Conservation (phyloP, 495 filamentous ascomycete genomes). For the Clohesyomyces aquaticus region DNA sequence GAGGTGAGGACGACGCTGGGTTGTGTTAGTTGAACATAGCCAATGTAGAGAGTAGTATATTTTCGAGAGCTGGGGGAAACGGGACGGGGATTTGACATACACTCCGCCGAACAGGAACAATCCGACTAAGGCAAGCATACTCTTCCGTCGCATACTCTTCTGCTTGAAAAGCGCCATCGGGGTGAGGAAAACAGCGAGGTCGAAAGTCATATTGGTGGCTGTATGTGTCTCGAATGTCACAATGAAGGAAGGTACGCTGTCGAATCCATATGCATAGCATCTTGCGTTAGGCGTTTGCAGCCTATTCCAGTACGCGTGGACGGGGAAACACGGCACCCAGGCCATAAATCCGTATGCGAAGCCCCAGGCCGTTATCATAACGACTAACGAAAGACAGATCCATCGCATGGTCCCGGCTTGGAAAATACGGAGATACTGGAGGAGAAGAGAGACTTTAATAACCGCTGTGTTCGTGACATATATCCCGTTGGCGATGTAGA, state of each 20-base stretch:
- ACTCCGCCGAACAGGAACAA: conserved; percentile 28
- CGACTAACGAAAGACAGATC: conserved; percentile 17
- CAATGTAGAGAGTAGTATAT: too few species aligned
- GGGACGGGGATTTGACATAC: conserved; percentile 17
- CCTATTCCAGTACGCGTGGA: conserved; percentile 19
- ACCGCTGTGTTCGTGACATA: conserved; percentile 23
- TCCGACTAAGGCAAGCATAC: conserved; percentile 16
- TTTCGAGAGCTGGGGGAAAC: too few species aligned
- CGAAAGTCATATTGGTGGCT: conserved; percentile 29
- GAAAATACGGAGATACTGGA: conserved; percentile 37
- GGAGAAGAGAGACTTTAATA: conserved; percentile 36
- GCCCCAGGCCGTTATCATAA: conserved; percentile 31
- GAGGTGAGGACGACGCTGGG: conserved; percentile 24
- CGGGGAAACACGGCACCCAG: conserved; percentile 29
- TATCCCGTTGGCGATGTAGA: conserved; percentile 21
- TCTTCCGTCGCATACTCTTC: conserved; percentile 20
- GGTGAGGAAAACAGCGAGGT: conserved; percentile 23
- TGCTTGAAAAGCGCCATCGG: conserved; percentile 27
- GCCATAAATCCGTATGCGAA: conserved; percentile 24
- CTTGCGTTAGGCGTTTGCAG: neutral
- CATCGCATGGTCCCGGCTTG: conserved; percentile 27
- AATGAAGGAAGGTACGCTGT: conserved; percentile 4
- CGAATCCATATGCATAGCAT: conserved; percentile 31
- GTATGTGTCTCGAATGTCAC: conserved; percentile 20
- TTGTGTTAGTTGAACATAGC: neutral